These are phyloP conservation scores for Fraxinus velutina DNA, from an alignment of 305 asterid genomes.

Conservation along the genomic window DNA sequence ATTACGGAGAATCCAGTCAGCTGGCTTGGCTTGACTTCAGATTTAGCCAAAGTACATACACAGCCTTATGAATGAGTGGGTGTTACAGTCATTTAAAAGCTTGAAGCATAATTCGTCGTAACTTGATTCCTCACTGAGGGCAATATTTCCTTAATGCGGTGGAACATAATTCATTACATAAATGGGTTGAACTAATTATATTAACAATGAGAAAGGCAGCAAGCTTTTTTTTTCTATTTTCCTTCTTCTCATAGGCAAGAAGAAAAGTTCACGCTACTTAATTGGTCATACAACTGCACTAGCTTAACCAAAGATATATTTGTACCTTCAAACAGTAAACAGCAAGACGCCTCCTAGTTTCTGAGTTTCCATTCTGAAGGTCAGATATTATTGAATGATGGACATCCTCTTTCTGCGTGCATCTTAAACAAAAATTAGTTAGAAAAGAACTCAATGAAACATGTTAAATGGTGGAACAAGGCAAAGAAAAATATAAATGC, in stretches of 20 bases:
- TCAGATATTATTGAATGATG: slow-evolving; percentile 98
- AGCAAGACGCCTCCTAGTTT: slow-evolving; percentile 95
- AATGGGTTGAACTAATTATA: not conserved
- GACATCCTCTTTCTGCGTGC: slow-evolving; percentile 96
- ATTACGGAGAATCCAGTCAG: not conserved
- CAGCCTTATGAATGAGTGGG: not conserved
- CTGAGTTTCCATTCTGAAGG: slow-evolving; percentile 95
- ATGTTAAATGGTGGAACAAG: slow-evolving; percentile 12
- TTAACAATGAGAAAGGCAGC: not conserved
- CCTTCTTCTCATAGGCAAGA: not conserved
- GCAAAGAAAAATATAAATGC: not conserved
- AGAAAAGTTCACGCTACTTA: not conserved
- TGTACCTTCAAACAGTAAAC: slow-evolving; percentile 92
- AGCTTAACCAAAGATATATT: slow-evolving; percentile 18
- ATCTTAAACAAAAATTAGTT: slow-evolving; percentile 18
- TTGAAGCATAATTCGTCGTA: not conserved
- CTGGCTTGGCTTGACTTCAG: not conserved
- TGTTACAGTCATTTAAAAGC: not conserved
- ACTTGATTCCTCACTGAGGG: not conserved
- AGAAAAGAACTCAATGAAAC: slow-evolving; percentile 12
- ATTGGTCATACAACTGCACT: not conserved
- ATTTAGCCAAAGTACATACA: not conserved
- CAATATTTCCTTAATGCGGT: not conserved
- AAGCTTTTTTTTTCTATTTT: not conserved
- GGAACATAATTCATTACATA: not conserved